Conservation (phyloP, 1,139 yeast genomes). For the Hyphopichia khmerensis region DNA sequence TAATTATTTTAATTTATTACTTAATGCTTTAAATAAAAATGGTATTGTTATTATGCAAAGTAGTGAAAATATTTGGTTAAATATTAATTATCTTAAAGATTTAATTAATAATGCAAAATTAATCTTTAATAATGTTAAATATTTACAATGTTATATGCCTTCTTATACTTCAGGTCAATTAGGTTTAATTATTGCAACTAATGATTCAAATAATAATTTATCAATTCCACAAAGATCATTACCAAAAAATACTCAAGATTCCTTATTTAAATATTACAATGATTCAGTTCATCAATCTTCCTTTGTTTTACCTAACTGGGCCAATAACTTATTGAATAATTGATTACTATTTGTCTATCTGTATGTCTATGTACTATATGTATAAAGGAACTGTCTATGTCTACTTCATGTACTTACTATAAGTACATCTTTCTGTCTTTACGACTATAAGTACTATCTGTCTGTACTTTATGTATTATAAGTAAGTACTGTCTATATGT, state of each 20-base stretch:
- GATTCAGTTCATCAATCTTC: constrained; percentile 71
- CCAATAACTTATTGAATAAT: constrained; percentile 34
- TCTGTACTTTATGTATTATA: too few species aligned
- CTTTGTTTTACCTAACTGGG: constrained; percentile 89
- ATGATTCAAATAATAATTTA: constrained; percentile 52
- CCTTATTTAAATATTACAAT: constrained; percentile 70
- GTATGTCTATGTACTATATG: too few species aligned
- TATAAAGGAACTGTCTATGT: too few species aligned
- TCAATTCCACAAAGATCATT: constrained; percentile 52
- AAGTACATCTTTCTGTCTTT: too few species aligned
- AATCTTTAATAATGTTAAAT: constrained; percentile 80
- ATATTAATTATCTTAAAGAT: constrained; percentile 61
- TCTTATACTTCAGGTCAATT: constrained; percentile 96
- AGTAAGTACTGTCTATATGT: too few species aligned
- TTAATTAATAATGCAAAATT: constrained; percentile 58
- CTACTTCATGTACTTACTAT: too few species aligned
- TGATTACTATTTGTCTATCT: not conserved
- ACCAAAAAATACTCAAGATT: constrained; percentile 46
- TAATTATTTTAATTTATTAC: constrained; percentile 72
- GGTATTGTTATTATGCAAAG: constrained; percentile 92
- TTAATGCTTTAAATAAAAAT: constrained; percentile 63
- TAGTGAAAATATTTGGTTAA: constrained; percentile 90
- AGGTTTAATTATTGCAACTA: constrained; percentile 82
- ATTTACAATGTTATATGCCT: constrained; percentile 88
- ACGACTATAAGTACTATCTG: too few species aligned